Percentiles rank a stretch among this genome's conserved stretches.
Evolutionary conservation across 1,284 basidiomycete genomes (phyloP).

Genomic region (Ceratobasidium papillatum): DNA sequence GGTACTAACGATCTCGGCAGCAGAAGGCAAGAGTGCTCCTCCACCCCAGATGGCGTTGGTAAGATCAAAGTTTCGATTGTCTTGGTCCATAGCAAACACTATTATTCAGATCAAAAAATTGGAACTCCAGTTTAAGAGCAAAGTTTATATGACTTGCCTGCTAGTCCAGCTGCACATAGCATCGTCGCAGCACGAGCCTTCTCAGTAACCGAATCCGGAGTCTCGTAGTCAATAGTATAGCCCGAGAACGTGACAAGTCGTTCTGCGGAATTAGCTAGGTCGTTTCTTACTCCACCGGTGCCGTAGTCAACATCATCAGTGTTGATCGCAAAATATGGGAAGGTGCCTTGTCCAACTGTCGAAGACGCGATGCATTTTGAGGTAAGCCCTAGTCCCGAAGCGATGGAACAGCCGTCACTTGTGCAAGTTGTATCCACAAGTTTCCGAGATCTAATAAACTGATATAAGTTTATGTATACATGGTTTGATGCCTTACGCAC

Average conservation of each 20-base stretch:
- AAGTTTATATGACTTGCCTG: background rate
- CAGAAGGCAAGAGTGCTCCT: constrained; percentile 21
- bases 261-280: constrained; percentile 1
- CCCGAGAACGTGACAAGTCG: constrained; percentile 23
- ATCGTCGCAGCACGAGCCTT: constrained; percentile 32
- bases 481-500: background rate
- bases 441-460: constrained; percentile 3
- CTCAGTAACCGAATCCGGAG: constrained; percentile 20
- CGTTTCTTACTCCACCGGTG: background rate
- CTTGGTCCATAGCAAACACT: constrained; percentile 33
- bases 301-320: background rate
- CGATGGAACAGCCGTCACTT: constrained; percentile 22
- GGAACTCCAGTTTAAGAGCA: background rate
- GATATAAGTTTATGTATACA: background rate
- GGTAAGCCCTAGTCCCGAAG: constrained; percentile 14
- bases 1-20: constrained; percentile 20
- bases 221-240: constrained; percentile 35
- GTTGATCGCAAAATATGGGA: constrained; percentile 32
- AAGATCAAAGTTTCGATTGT: constrained; percentile 30
- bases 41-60: constrained; percentile 34
- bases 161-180: constrained; percentile 19
- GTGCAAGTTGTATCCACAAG: constrained; percentile 10
- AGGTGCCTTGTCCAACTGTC: constrained; percentile 32
- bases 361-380: constrained; percentile 23
- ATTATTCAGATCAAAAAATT: background rate